Evolutionary conservation across 441 rosid species (phyloP).

Genomic region (Melastoma candidum): DNA sequence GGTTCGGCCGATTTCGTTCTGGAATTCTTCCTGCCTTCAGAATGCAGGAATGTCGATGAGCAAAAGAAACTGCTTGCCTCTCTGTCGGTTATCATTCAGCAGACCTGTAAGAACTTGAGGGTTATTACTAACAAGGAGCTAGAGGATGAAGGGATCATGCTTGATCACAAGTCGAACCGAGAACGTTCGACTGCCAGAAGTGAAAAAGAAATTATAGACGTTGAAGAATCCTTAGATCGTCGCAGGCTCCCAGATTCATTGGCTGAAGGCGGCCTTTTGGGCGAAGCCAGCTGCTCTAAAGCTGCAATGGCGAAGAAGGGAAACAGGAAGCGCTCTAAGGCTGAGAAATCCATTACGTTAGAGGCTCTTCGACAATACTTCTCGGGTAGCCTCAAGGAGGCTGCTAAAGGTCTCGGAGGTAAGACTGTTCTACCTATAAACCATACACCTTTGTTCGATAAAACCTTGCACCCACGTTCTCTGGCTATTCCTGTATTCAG

Average conservation of each 20-base stretch:
- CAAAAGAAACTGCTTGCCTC: constrained; percentile 63
- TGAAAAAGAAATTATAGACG: constrained; percentile 20
- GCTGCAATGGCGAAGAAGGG: constrained; percentile 25
- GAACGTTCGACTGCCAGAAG: neutral
- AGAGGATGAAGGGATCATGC: constrained; percentile 32
- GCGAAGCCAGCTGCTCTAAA: constrained; percentile 41
- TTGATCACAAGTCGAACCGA: constrained; percentile 3
- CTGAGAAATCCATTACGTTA: constrained; percentile 59
- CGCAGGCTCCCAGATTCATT: constrained; percentile 27
- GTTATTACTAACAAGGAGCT: constrained; percentile 67
- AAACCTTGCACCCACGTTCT: neutral
- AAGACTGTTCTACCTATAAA: constrained; percentile 17
- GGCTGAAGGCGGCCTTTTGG: constrained; percentile 27
- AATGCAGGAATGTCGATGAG: constrained; percentile 44
- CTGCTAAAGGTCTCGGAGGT: constrained; percentile 84
- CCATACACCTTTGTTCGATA: neutral
- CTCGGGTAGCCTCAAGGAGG: constrained; percentile 86
- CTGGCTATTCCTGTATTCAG: constrained; percentile 34
- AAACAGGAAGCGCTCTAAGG: constrained; percentile 53
- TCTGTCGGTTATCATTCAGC: constrained; percentile 55
- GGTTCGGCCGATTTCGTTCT: constrained; percentile 66
- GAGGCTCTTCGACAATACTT: constrained; percentile 66
- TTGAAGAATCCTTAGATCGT: constrained; percentile 16
- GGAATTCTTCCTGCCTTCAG: constrained; percentile 81
- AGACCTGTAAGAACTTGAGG: constrained; percentile 54